A percentile compares a stretch with the other conserved stretches of the same genome.
phyloP scores from a whole-genome alignment of 768 basidiomycete genomes.

The Amanita rubescens region DNA sequence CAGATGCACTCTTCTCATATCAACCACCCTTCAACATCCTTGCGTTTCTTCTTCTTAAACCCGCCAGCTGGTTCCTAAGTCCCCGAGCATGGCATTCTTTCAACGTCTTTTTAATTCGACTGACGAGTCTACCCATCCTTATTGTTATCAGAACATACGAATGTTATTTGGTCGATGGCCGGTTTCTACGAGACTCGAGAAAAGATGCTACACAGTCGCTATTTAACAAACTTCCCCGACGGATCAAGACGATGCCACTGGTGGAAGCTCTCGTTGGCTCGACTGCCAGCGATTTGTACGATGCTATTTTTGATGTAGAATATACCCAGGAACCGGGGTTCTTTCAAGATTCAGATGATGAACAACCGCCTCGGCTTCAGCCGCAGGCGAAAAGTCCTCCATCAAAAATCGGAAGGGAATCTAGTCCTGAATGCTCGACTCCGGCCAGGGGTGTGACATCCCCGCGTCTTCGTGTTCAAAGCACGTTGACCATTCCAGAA shows the following conservation, averaged over 20 bases:
- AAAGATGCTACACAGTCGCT: conserved; percentile 46
- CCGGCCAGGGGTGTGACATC: neutral
- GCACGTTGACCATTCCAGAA: neutral
- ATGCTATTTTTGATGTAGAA: conserved; percentile 75
- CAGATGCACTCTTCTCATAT: conserved; percentile 86
- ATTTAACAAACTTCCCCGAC: conserved; percentile 60
- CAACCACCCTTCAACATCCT: conserved; percentile 85
- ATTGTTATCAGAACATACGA: conserved; percentile 75
- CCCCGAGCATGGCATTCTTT: conserved; percentile 74
- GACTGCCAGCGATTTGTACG: conserved; percentile 57
- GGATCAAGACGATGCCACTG: conserved; percentile 66
- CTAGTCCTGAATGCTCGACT: conserved; percentile 2
- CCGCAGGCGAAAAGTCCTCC: conserved; percentile 10
- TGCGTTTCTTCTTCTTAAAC: conserved; percentile 75
- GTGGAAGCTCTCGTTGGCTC: conserved; percentile 74
- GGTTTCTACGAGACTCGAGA: conserved; percentile 42
- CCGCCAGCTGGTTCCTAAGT: conserved; percentile 65
- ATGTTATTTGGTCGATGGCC: conserved; percentile 51
- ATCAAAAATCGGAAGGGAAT: conserved; percentile 6
- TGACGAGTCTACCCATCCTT: conserved; percentile 79
- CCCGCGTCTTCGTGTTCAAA: conserved; percentile 3
- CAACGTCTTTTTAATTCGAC: conserved; percentile 81
- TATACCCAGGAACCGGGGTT: conserved; percentile 37
- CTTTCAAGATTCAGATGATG: conserved; percentile 44
- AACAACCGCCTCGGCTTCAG: conserved; percentile 35